These are phyloP conservation scores for Calocybe gambosa DNA, from an alignment of 1,284 basidiomycete species.

Conservation along the genomic window DNA sequence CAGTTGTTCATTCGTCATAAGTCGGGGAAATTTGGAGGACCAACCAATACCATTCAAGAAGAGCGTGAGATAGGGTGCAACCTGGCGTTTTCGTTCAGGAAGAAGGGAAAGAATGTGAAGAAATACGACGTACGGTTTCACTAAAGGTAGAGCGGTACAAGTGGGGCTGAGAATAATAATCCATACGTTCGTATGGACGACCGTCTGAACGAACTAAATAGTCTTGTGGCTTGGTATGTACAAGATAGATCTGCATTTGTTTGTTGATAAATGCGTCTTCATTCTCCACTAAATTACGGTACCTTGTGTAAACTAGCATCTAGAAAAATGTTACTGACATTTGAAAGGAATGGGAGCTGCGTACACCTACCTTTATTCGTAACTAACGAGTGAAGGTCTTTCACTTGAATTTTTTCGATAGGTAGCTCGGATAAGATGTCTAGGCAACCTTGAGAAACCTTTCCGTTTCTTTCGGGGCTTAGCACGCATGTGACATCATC, in stretches of 20 bases:
- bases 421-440: conserved; percentile 71
- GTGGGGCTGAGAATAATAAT: conserved; percentile 70
- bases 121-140: conserved; percentile 43
- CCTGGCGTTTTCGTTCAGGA: conserved; percentile 30
- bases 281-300: conserved; percentile 2
- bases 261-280: not conserved
- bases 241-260: conserved; percentile 63
- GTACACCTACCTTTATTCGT: conserved; percentile 37
- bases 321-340: conserved; percentile 17
- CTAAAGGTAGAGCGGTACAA: conserved; percentile 66
- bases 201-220: conserved; percentile 62
- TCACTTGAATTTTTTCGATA: conserved; percentile 48
- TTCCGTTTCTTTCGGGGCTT: conserved; percentile 50
- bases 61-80: conserved; percentile 80
- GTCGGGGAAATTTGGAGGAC: conserved; percentile 68
- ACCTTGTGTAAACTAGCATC: conserved; percentile 44
- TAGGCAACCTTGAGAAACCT: conserved; percentile 72
- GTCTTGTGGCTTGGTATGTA: conserved; percentile 64
- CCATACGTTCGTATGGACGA: conserved; percentile 49
- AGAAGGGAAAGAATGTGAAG: not conserved
- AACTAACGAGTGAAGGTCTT: conserved; percentile 54
- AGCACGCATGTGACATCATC: not conserved
- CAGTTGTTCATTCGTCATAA: conserved; percentile 70
- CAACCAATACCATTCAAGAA: conserved; percentile 86
- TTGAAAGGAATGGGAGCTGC: not conserved